Conservation (phyloP, 306 rosid species). For the Gynostemma pentaphyllum region DNA sequence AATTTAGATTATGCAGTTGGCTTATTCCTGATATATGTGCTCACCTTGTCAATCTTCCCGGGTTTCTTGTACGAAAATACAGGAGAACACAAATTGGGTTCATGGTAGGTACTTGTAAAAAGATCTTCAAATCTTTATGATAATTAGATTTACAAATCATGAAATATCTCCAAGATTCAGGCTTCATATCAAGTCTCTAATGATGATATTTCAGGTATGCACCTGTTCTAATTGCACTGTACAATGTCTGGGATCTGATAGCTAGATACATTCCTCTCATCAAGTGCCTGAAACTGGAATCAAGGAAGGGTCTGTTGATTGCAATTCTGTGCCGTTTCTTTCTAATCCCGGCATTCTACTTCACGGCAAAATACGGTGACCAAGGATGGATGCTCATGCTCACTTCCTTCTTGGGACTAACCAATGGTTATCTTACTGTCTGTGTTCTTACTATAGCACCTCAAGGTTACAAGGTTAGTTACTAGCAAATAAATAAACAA, state of each 20-base stretch:
- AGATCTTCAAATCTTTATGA: neutral
- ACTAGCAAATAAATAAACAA: neutral
- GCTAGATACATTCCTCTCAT: slow-evolving; percentile 60
- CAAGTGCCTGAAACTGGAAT: slow-evolving; percentile 44
- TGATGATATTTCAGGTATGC: slow-evolving; percentile 47
- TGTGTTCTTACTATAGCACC: slow-evolving; percentile 73
- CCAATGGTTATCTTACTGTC: slow-evolving; percentile 75
- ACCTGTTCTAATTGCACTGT: slow-evolving; percentile 55
- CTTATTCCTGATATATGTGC: slow-evolving; percentile 41
- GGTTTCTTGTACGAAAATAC: slow-evolving; percentile 85
- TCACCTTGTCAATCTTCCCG: slow-evolving; percentile 71
- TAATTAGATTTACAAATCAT: neutral
- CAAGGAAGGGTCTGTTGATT: slow-evolving; percentile 45
- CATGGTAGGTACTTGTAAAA: slow-evolving; percentile 34
- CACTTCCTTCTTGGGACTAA: slow-evolving; percentile 49
- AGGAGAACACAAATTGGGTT: slow-evolving; percentile 60
- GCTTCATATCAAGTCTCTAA: neutral
- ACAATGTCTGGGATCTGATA: slow-evolving; percentile 45
- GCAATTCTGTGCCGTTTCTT: slow-evolving; percentile 37
- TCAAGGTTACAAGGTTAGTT: slow-evolving; percentile 54
- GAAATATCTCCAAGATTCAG: neutral
- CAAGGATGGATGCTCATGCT: slow-evolving; percentile 85
- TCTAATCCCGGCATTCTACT: slow-evolving; percentile 68
- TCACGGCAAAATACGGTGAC: slow-evolving; percentile 68
- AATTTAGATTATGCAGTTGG: slow-evolving; percentile 51